Percentiles rank a stretch among this genome's conserved stretches.
Conservation (phyloP, 495 filamentous ascomycete genomes). For the Extremus antarcticus region DNA sequence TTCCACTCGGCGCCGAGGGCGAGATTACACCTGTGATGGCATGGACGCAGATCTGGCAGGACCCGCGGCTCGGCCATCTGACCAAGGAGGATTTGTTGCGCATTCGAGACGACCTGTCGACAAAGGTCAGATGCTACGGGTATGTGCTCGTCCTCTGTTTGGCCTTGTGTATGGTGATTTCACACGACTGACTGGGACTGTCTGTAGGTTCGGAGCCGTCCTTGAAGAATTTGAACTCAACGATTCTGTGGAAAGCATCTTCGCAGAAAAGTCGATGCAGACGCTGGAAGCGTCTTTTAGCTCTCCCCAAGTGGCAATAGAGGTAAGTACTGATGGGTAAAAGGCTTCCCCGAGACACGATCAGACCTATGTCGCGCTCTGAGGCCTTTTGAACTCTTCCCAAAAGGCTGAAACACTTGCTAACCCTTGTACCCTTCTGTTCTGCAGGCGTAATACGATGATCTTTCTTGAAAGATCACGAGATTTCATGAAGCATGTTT, state of each 20-base stretch:
- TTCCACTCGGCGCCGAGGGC: constrained; percentile 61
- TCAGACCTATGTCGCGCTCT: too few relatives aligned
- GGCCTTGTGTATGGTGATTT: neutral
- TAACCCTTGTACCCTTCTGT: too few relatives aligned
- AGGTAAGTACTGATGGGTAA: too few relatives aligned
- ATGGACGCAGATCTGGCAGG: constrained; percentile 66
- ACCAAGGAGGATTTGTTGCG: constrained; percentile 57
- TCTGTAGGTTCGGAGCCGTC: constrained; percentile 55
- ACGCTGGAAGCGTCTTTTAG: too few relatives aligned
- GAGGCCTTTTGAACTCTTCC: too few relatives aligned
- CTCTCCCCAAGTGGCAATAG: too few relatives aligned
- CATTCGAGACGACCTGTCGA: constrained; percentile 59
- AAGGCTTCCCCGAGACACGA: too few relatives aligned
- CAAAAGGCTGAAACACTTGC: too few relatives aligned
- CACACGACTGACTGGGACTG: neutral
- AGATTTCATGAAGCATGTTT: too few relatives aligned
- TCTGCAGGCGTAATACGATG: too few relatives aligned
- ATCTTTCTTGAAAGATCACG: too few relatives aligned
- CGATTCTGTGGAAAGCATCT: constrained; percentile 68
- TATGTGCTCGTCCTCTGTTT: constrained; percentile 43
- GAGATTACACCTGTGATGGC: constrained; percentile 96
- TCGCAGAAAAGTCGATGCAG: constrained; percentile 42
- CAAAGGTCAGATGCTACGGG: constrained; percentile 87
- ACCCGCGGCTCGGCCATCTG: constrained; percentile 57
- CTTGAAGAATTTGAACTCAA: constrained; percentile 84